Evolutionary conservation across 1,139 yeast species (phyloP).

Genomic region (Blastobotrys proliferans): DNA sequence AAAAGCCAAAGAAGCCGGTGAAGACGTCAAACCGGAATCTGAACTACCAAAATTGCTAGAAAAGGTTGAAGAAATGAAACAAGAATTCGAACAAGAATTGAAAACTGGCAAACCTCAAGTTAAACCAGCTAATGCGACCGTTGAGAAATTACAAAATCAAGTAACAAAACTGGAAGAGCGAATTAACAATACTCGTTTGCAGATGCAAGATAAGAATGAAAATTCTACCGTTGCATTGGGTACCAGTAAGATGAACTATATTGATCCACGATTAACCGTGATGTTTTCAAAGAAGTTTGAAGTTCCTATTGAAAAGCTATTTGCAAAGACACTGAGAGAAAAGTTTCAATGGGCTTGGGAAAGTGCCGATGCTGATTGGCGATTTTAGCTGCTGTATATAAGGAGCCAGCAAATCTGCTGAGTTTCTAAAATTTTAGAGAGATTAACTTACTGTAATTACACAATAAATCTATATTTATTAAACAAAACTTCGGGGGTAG

Average conservation of each 20-base stretch:
- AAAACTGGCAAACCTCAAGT: conserved; percentile 59
- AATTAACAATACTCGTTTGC: conserved; percentile 63
- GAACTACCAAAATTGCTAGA: conserved; percentile 58
- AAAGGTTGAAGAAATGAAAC: conserved; percentile 52
- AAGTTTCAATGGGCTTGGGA: conserved; percentile 96
- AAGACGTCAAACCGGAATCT: conserved; percentile 49
- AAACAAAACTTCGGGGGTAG: no score
- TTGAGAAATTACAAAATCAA: conserved; percentile 73
- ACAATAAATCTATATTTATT: no score
- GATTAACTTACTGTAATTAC: no score
- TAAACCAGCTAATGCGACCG: conserved; percentile 44
- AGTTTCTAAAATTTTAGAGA: no score
- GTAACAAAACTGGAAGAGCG: conserved; percentile 69
- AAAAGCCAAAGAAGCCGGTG: conserved; percentile 55
- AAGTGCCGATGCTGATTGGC: conserved; percentile 84
- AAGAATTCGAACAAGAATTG: conserved; percentile 56
- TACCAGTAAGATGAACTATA: conserved; percentile 90
- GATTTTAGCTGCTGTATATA: conserved; percentile 60
- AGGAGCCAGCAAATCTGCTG: no score
- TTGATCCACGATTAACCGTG: conserved; percentile 90
- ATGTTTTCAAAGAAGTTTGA: conserved; percentile 80
- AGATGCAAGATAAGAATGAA: conserved; percentile 86
- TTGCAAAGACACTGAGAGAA: conserved; percentile 85
- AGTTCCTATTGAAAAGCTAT: conserved; percentile 89
- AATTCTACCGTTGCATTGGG: conserved; percentile 91